Base-by-base conservation (phyloP, 2,329 filamentous ascomycete species). In the Aspergillus ochraceus region DNA sequence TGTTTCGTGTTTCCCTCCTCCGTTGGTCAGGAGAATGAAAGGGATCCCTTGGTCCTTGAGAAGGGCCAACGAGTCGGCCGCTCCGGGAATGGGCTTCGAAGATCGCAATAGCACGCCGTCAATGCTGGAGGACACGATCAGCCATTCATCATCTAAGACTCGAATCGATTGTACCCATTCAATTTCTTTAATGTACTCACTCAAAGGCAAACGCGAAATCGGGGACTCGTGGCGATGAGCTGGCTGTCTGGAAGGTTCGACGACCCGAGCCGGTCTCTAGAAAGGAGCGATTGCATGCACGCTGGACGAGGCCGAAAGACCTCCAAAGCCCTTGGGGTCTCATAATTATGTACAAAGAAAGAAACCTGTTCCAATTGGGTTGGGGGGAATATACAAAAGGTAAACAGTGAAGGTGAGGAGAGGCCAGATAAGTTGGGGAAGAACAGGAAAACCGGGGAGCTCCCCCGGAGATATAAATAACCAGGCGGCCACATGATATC, bases 21-120 rank as follows among this genome's bases (percentile, higher is more conserved):
- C 95, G 77, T 99, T 99, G 60, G 95, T 99, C 63, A 99, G 83
- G 36, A 99, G 86, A 69, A 99, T 94, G 78, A 96, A 98, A 12
- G 93, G 93, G 50, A 97, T 91, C 51, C 85, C 82, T 70, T 92
- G 84, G 51, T 83, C 78, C 67, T 92, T 87, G 20, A 98, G 87
- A 69, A 87, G 89, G 30, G 81, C 79, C 20, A 99, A 84, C 14
- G 92, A 85, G 70, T 90, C 83, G 1, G 86, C 81, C 1, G 95
- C 94, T 32, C 90, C 89, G 1, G 91, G 89, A 51, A 98, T 88
- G 3, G 91, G 88, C 63, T 88, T 86, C 4, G 90, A 86, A 61
- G 90, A 90, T 70, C 93, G 91, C 32, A 98, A 84, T 20, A 99
- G 86, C n/a, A 99, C 95, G 58, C 95, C 95, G 75, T 99, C 95